These are phyloP conservation scores for Suillus plorans DNA, from an alignment of 768 basidiomycete species.

Conservation along the genomic window DNA sequence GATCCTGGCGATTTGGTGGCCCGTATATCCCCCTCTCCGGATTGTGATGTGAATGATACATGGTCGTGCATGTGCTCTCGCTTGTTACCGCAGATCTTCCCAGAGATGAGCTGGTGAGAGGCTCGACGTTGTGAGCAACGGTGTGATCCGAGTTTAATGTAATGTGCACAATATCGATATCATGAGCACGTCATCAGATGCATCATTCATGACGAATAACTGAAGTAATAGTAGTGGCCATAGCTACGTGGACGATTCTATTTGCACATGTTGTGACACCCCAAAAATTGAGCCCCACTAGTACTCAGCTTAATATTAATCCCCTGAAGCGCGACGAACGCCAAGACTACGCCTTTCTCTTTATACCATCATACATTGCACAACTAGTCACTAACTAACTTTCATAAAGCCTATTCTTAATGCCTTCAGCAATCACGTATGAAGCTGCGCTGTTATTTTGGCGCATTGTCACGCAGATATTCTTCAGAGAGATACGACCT, in stretches of 20 bases:
- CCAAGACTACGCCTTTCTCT: neutral
- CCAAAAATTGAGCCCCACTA: neutral
- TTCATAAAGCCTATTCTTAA: conserved; percentile 1
- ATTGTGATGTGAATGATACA: neutral
- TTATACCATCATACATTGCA: conserved; percentile 4
- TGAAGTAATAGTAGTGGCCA: too few species aligned
- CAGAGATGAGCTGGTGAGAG: neutral
- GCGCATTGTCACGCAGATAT: conserved; percentile 84
- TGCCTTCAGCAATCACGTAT: conserved; percentile 43
- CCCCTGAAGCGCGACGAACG: neutral
- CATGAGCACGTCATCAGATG: too few species aligned
- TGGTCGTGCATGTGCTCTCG: neutral
- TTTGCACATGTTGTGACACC: conserved; percentile 1
- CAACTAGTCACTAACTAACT: conserved; percentile 13
- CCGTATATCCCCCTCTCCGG: neutral
- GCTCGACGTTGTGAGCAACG: too few species aligned
- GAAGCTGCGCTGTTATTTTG: conserved; percentile 83
- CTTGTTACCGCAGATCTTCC: neutral
- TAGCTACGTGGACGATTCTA: neutral
- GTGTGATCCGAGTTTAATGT: too few species aligned
- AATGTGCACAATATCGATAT: too few species aligned
- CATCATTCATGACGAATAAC: too few species aligned
- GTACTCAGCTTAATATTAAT: neutral
- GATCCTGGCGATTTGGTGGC: neutral
- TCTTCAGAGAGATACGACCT: conserved; percentile 94